Base-by-base conservation (phyloP, 768 basidiomycete genomes). In the Tulasnella sp. region DNA sequence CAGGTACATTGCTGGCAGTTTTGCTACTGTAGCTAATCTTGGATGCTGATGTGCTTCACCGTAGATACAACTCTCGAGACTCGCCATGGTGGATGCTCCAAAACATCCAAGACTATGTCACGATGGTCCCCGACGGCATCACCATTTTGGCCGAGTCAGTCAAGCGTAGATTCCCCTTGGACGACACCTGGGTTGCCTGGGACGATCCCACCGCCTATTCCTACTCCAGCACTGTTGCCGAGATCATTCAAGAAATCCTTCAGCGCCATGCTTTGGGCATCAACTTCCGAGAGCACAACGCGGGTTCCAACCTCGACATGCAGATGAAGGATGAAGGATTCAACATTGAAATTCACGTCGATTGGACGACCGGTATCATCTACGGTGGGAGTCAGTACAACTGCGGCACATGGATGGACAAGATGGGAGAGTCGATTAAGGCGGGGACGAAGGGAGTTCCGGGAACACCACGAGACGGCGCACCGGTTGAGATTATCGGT, bases 61-160 rank as follows among this genome's bases (percentile, higher is more conserved):
- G 63, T 40, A 91, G 91, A 74, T 95, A 94, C 80, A 98, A 98
- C 80, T 98, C 94, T 5, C 89, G 97, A 68, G 97, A 99, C 79
- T 94, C 94, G 7, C 96, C 97, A 4, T 98, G 95, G 96, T 98
- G 95, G 94, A 96, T 98, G 92, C 79, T 98, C 73, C 96, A 99
- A 79, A 97, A 91, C 78, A 97, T 99, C 70, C 97, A 98, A 77
- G 95, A 98, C 79, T 98, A 98, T 79, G 89, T 87, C 26, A 81
- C 81, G 62, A 89, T 84, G 79, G 93, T 91, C 0, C 95, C 97
- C 0, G 90, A 94, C 74, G 97, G 97, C 0, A 77, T 90, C 35
- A 82, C 88, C 0, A 85, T 98, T 72, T 86, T 98, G 36, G 84
- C 87, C 1, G 94, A 96, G 77, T 81, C 83, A 3, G 89, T 98